These are phyloP conservation scores for Agaricus subrufescens DNA, from an alignment of 768 basidiomycete species.

Conservation along the genomic window DNA sequence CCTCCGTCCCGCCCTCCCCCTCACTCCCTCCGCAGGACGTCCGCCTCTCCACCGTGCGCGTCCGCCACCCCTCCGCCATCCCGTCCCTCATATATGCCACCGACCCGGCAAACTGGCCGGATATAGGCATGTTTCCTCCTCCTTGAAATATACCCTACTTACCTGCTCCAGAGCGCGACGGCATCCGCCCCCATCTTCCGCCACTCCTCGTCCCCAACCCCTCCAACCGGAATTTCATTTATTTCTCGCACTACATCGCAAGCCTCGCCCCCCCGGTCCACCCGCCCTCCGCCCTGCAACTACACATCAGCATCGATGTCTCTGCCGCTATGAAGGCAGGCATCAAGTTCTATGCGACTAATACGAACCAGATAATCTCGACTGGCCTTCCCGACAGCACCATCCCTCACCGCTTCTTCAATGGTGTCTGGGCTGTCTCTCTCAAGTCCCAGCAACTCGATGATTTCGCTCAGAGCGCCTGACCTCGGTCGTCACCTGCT, in stretches of 20 bases:
- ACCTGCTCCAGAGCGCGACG: not conserved
- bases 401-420: constrained; percentile 11
- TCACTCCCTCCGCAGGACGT: not conserved
- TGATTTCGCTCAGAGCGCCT: too few species aligned
- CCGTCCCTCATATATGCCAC: not conserved
- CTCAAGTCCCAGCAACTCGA: not conserved
- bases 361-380: constrained; percentile 8
- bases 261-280: not conserved
- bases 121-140: not conserved
- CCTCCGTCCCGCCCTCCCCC: not conserved
- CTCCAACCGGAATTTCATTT: constrained; percentile 1
- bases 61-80: not conserved
- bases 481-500: too few species aligned
- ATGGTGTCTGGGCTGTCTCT: constrained; percentile 5
- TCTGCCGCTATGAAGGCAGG: constrained; percentile 12
- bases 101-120: constrained; percentile 1
- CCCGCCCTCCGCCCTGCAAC: not conserved
- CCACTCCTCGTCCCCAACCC: not conserved
- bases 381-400: constrained; percentile 5
- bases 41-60: not conserved
- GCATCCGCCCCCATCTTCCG: not conserved
- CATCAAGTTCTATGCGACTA: constrained; percentile 14
- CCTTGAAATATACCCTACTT: not conserved
- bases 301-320: constrained; percentile 15
- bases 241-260: constrained; percentile 1